Base-by-base conservation (phyloP, 1,284 basidiomycete species). In the Singerocomus inundabilis region DNA sequence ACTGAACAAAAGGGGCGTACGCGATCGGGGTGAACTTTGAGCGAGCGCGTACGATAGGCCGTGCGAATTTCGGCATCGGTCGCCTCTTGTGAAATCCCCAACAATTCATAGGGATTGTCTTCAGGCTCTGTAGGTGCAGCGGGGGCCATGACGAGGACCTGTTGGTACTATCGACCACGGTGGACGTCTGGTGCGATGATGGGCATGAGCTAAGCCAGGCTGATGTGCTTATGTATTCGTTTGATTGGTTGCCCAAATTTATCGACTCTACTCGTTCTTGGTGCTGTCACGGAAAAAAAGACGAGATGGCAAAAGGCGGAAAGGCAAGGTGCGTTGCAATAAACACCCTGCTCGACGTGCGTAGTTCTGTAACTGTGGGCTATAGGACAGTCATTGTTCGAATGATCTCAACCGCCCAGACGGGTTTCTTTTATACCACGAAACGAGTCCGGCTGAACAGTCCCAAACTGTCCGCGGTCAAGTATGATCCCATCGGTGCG, bases 11-110 rank as follows among this genome's bases (percentile, higher is more conserved):
- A 52, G 56, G 55, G 48, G 83, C 81, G 63, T 60, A 85, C 89
- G 64, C 88, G 82, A 69, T 94, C 92, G 16, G 92, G 93, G 75
- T 94, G 93, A 45, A 91, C 89, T 72, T 89, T 93, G 52, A 93
- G 76, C 5, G 91, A 93, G 35, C 82, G 75, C 57, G 91, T 81
- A 36, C 91, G 77, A 61, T 91, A 98, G 1, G 93, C 91, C 10
- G 82, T 87, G 57, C 85, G 81, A 55, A 97, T 89, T 53, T 95
- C 91, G 48, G 82, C 79, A 50, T 94, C 91, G 6, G 85, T 87
- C 7, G 91, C 82, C 48, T 88, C 85, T 10, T 77, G 57, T 4
- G 75, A 72, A 26, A 96, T 58, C 1, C 77, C 82, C 1, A 97
- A 76, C 2, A 93, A 72, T 48, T 86, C 83, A 65, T 95, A 96